Conservation (phyloP, 2,329 filamentous ascomycete genomes). For the Zarea fungicola region DNA sequence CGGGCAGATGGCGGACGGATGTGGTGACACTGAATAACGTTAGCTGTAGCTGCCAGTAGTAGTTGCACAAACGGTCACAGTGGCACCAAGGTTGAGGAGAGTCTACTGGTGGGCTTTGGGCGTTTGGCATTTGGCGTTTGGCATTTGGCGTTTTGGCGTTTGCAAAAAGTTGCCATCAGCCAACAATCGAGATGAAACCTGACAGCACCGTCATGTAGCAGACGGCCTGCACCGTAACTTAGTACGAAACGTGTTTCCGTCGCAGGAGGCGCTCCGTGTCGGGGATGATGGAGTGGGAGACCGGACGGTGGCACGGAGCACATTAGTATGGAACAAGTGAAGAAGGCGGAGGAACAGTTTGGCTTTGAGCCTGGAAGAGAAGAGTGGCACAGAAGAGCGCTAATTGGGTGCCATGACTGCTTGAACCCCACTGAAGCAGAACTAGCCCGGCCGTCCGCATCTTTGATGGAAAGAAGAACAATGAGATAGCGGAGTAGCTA, state of each 20-base stretch:
- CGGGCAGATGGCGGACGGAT: too few species aligned
- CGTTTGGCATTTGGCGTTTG: too few species aligned
- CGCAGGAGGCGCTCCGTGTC: conserved; percentile 9
- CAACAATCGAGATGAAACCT: conserved; percentile 7
- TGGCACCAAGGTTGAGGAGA: too few species aligned
- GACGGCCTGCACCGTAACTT: background rate
- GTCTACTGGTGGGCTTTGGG: too few species aligned
- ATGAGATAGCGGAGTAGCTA: too few species aligned
- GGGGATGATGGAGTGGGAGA: background rate
- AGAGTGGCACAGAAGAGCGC: too few species aligned
- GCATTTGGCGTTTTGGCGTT: too few species aligned
- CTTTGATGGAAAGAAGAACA: too few species aligned
- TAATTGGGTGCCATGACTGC: background rate
- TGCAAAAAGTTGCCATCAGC: too few species aligned
- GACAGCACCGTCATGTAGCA: background rate
- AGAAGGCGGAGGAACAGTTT: background rate
- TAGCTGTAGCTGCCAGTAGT: too few species aligned
- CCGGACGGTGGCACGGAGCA: background rate
- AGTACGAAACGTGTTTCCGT: conserved; percentile 8
- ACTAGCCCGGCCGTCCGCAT: background rate
- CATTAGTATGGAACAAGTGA: background rate
- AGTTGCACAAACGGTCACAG: too few species aligned
- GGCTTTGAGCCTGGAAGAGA: background rate
- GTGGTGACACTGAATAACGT: too few species aligned
- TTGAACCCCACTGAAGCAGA: background rate